phyloP scores from a whole-genome alignment of 768 basidiomycete genomes.

The Rhizopogon vesiculosus region DNA sequence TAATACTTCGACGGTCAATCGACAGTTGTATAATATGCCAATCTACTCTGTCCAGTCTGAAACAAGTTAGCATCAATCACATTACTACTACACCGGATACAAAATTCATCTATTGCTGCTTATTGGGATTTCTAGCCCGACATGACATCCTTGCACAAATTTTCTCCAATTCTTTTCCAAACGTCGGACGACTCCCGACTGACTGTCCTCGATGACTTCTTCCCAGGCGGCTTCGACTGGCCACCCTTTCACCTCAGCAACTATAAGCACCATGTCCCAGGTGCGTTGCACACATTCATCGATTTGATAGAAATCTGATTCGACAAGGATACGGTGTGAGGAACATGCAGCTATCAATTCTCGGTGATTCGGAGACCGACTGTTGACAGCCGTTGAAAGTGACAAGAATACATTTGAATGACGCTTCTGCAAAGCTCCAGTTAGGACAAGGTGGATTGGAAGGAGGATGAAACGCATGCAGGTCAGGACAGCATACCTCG shows the following conservation, averaged over 20 bases:
- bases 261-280: constrained; percentile 70
- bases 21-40: not conserved
- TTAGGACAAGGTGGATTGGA: constrained; percentile 1
- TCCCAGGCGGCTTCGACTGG: constrained; percentile 58
- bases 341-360: constrained; percentile 62
- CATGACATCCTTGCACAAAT: constrained; percentile 51
- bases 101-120: constrained; percentile 1
- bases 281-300: constrained; percentile 51
- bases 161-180: constrained; percentile 68
- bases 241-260: constrained; percentile 81
- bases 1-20: not conserved
- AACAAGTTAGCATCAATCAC: not conserved
- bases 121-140: constrained; percentile 5
- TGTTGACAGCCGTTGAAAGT: constrained; percentile 81
- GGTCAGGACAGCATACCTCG: constrained; percentile 47
- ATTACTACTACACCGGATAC: not conserved
- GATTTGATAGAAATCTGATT: constrained; percentile 82
- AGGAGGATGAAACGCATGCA: not conserved
- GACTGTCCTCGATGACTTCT: constrained; percentile 24
- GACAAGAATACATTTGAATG: constrained; percentile 84
- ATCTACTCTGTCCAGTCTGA: not conserved
- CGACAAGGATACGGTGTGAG: constrained; percentile 69
- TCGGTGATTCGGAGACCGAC: constrained; percentile 58
- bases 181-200: constrained; percentile 62
- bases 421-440: constrained; percentile 40